Evolutionary conservation across 805 yeast genomes (phyloP).

Genomic region (Lipomyces oligophaga): DNA sequence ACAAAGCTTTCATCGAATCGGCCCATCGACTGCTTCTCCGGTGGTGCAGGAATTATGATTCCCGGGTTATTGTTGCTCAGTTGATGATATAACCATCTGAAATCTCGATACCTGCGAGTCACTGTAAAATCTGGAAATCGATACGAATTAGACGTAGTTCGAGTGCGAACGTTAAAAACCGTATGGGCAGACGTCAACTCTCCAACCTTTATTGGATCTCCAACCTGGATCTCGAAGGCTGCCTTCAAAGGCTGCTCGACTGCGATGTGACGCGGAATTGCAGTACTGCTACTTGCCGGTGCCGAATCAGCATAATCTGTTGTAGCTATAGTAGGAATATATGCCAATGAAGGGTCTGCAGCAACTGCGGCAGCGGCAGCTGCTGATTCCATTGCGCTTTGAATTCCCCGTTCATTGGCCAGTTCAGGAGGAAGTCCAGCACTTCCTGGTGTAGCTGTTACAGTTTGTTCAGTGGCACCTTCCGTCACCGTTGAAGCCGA

Average conservation of each 20-base stretch:
- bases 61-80: conserved; percentile 86
- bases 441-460: conserved; percentile 60
- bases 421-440: conserved; percentile 42
- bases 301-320: conserved; percentile 7
- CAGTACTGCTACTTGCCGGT: conserved; percentile 4
- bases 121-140: conserved; percentile 51
- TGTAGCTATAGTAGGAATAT: conserved; percentile 4
- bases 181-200: conserved; percentile 86
- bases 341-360: conserved; percentile 16
- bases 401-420: conserved; percentile 19
- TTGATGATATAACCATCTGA: conserved; percentile 90
- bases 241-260: conserved; percentile 27
- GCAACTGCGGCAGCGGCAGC: conserved; percentile 27
- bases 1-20: conserved; percentile 86
- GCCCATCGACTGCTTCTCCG: conserved; percentile 90
- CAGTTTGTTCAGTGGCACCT: too few relatives aligned
- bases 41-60: conserved; percentile 87
- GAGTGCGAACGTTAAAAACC: conserved; percentile 73
- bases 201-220: conserved; percentile 89
- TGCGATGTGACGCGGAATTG: conserved; percentile 11
- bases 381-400: conserved; percentile 18
- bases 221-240: conserved; percentile 62
- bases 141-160: conserved; percentile 45
- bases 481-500: not conserved
- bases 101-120: conserved; percentile 83